Base-by-base conservation (phyloP, 2,329 filamentous ascomycete species). In the Penicillium sp. region DNA sequence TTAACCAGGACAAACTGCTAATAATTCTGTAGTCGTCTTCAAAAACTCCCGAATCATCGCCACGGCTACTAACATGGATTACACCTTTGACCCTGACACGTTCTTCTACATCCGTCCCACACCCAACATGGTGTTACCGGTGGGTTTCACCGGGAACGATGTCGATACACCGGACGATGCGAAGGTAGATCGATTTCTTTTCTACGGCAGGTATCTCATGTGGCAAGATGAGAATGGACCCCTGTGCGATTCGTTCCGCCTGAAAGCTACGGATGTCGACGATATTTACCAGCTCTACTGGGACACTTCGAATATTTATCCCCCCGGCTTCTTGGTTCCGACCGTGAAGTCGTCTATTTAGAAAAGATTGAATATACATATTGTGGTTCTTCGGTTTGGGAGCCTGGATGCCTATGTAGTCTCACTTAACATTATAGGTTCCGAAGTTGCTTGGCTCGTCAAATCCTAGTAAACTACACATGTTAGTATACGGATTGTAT, bases 211-310 rank as follows among this genome's bases (percentile, higher is more conserved):
- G 2, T 63, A 56, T 40, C 49, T 64, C 45, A 61, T 61, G 62
- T 65, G 62, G 62, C 53, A 64, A 39, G 44, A 50, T 13, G 25
- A 44, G 15, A 29, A 44, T 47, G 58, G 60, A 2, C n/a, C 33
- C 2, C 31, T 65, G n/a, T 44, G 47, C 16, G 53, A 61, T 36
- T 63, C 59, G 3, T 64, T 65, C 53, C 62, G 62, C 21, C 40
- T 64, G 4, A 60, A 60, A 51, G 60, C 45, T n/a, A 65, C 60
- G 2, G 55, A 59, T 41, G 55, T 61, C 6, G 49, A 54, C 4
- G 57, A 50, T 16, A 50, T 65, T 9, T 65, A 65, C 33, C 56
- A 65, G 57, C 46, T 61, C 2, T 63, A 61, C 50, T 65, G 52
- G 49, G 60, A 65, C 36, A 52, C 46, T 33, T 65, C 63, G n/a